phyloP scores from a whole-genome alignment of 2,329 filamentous ascomycete species.

The Cladosporium sp. region DNA sequence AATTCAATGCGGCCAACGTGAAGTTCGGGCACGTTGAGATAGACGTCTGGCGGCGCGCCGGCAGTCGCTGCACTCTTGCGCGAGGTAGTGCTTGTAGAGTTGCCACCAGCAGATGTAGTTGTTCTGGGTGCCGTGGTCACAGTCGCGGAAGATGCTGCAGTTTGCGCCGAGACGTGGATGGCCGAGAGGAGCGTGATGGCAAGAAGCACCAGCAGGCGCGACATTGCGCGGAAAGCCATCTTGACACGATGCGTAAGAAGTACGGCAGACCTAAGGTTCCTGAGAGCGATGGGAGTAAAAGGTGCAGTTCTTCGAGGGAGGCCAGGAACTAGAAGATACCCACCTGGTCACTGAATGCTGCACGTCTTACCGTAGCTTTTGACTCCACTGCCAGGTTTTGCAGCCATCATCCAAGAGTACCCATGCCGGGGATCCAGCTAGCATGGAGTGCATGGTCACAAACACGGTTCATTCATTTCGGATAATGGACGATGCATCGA shows the following conservation, averaged over 20 bases:
- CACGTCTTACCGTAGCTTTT: background rate
- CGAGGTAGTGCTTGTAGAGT: conserved; percentile 23
- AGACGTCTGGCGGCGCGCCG: conserved; percentile 48
- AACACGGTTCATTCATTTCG: conserved; percentile 12
- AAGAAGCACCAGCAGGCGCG: conserved; percentile 6
- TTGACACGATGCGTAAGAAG: background rate
- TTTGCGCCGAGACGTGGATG: conserved; percentile 14
- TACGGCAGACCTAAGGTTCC: background rate
- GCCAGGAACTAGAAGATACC: background rate
- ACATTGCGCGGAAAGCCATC: conserved; percentile 4
- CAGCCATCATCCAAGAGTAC: background rate
- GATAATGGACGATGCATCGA: background rate
- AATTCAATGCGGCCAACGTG: conserved; percentile 58
- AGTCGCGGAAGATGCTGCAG: conserved; percentile 21
- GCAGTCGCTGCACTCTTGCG: conserved; percentile 19
- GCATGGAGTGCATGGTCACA: conserved; percentile 4
- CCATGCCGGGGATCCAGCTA: background rate
- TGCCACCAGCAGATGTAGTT: conserved; percentile 15
- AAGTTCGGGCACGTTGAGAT: conserved; percentile 55
- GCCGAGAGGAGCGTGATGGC: conserved; percentile 11
- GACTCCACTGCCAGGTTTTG: background rate
- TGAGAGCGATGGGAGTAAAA: background rate
- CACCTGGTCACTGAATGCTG: background rate
- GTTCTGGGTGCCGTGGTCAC: conserved; percentile 24
- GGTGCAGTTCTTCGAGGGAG: background rate